phyloP scores from a whole-genome alignment of 2,329 filamentous ascomycete genomes.

The Paraphaeosphaeria minitans region DNA sequence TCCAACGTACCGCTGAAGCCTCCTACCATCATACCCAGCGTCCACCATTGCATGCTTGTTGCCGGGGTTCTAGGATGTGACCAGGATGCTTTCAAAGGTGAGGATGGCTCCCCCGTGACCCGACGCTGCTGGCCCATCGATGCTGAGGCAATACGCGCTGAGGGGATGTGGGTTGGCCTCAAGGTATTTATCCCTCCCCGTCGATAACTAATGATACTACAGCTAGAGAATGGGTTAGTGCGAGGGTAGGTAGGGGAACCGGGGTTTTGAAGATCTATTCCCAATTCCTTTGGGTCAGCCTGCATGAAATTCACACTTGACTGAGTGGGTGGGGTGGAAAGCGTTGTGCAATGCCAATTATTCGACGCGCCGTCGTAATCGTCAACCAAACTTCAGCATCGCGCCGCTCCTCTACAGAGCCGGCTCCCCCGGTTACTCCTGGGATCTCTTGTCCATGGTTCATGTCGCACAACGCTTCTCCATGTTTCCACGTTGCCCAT shows the following conservation, averaged over 20 bases:
- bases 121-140: neutral
- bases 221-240: conserved; percentile 1
- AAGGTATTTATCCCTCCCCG: neutral
- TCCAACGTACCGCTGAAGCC: too few species aligned
- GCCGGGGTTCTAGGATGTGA: conserved; percentile 11
- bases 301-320: conserved; percentile 14
- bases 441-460: neutral
- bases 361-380: too few species aligned
- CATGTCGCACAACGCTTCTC: neutral
- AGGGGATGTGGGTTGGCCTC: neutral
- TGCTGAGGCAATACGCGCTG: conserved; percentile 4
- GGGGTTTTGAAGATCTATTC: conserved; percentile 13
- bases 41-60: conserved; percentile 8
- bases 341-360: conserved; percentile 11
- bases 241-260: conserved; percentile 11
- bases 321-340: conserved; percentile 12
- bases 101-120: conserved; percentile 11
- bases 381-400: too few species aligned
- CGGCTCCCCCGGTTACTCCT: neutral
- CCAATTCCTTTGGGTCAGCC: conserved; percentile 12
- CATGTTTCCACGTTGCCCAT: neutral
- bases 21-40: conserved; percentile 5
- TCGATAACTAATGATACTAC: conserved; percentile 10
- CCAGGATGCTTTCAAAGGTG: conserved; percentile 9
- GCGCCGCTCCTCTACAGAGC: too few species aligned